These are phyloP conservation scores for Nemania diffusa DNA, from an alignment of 2,329 filamentous ascomycete genomes.

Conservation along the genomic window DNA sequence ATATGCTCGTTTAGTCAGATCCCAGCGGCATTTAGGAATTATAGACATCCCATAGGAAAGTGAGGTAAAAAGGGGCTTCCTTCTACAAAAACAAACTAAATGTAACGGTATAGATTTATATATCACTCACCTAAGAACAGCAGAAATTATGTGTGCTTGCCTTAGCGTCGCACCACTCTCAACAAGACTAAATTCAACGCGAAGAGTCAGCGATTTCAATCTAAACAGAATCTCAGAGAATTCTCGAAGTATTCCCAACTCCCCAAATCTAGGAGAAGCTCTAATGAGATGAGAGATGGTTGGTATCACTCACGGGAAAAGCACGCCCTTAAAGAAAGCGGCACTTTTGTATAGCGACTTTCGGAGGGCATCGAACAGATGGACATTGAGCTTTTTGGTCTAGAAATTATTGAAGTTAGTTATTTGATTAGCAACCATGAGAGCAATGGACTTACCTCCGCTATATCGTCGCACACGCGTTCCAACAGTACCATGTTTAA, in stretches of 20 bases:
- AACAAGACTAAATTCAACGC: conserved; percentile 62
- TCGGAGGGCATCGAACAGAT: conserved; percentile 93
- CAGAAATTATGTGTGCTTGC: conserved; percentile 91
- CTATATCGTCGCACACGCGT: conserved; percentile 91
- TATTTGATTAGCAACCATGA: conserved; percentile 48
- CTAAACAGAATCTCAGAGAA: neutral
- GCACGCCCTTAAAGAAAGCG: conserved; percentile 85
- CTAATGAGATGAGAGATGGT: neutral
- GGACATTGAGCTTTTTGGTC: conserved; percentile 93
- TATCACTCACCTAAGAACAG: conserved; percentile 68
- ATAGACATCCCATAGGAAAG: neutral
- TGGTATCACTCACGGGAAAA: conserved; percentile 71
- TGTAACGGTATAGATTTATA: neutral
- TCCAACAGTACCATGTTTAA: conserved; percentile 88
- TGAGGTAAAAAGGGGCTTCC: neutral
- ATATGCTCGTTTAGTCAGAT: neutral
- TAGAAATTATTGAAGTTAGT: conserved; percentile 52
- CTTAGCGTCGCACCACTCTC: conserved; percentile 84
- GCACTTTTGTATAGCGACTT: conserved; percentile 65
- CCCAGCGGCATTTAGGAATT: neutral
- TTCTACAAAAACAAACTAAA: neutral
- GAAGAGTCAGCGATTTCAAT: conserved; percentile 13
- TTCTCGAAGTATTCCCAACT: neutral
- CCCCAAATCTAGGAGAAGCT: too few species aligned
- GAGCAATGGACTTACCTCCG: conserved; percentile 46